A percentile compares a stretch with the other conserved stretches of the same genome.
Evolutionary conservation across 805 yeast species (phyloP).

Genomic region (Metschnikowia sp.): DNA sequence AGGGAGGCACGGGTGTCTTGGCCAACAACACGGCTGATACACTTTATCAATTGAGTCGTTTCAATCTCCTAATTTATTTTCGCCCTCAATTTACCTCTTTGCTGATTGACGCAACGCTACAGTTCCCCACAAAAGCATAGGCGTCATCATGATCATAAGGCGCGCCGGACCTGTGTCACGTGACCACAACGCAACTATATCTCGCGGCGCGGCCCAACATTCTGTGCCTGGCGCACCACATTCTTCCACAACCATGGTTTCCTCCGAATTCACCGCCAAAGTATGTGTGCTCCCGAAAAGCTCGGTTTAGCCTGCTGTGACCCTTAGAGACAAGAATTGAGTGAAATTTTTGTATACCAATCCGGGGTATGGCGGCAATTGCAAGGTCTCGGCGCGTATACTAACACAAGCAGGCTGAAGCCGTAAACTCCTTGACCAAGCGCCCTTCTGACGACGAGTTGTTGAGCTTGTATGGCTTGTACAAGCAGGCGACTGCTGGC

Average conservation of each 20-base stretch:
- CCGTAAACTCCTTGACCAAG: conserved; percentile 68
- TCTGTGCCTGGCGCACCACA: not conserved
- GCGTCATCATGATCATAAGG: too few relatives aligned
- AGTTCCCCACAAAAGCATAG: not conserved
- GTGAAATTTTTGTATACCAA: not conserved
- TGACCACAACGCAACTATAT: conserved; percentile 1
- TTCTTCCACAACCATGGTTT: conserved; percentile 19
- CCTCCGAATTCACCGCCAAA: conserved; percentile 28
- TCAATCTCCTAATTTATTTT: too few relatives aligned
- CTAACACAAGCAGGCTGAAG: conserved; percentile 58
- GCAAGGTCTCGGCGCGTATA: not conserved
- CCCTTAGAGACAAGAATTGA: not conserved
- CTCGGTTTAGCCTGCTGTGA: not conserved
- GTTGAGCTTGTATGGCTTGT: conserved; percentile 82
- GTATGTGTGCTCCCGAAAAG: conserved; percentile 16
- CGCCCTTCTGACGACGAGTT: conserved; percentile 87
- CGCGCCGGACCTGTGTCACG: not conserved
- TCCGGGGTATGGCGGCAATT: too few relatives aligned
- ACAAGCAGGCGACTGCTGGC: conserved; percentile 96
- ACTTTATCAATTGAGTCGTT: too few relatives aligned
- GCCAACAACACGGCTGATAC: too few relatives aligned
- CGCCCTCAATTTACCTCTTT: not conserved
- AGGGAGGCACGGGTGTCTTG: too few relatives aligned
- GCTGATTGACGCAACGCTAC: not conserved
- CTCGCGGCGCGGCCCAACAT: not conserved